phyloP scores from a whole-genome alignment of 257 asterid species.

The Primulina eburnea region DNA sequence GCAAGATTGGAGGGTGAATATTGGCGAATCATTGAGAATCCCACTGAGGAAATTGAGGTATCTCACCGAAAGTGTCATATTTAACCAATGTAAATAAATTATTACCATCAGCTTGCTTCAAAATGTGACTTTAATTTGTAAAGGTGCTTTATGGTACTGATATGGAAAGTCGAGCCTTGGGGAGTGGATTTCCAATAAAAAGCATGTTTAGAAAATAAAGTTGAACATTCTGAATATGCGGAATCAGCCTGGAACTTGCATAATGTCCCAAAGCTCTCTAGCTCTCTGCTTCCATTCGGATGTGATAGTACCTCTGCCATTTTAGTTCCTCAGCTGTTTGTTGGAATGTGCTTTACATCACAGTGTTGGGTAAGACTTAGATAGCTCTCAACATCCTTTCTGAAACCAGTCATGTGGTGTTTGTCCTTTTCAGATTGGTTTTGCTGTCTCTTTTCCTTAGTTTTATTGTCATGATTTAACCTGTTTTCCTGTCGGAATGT shows the following conservation, averaged over 20 bases:
- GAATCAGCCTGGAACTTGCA: conserved; percentile 83
- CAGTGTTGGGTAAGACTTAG: conserved; percentile 67
- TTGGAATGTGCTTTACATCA: conserved; percentile 91
- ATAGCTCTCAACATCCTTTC: conserved; percentile 2
- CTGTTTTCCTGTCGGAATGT: conserved; percentile 29
- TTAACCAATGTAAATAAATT: conserved; percentile 10
- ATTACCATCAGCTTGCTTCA: conserved; percentile 25
- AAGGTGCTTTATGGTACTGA: conserved; percentile 68
- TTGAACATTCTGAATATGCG: conserved; percentile 35
- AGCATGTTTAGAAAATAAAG: conserved; percentile 26
- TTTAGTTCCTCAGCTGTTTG: conserved; percentile 46
- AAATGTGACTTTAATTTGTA: conserved; percentile 26
- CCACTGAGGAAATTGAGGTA: conserved; percentile 83
- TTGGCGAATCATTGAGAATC: conserved; percentile 77
- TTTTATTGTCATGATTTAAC: no score
- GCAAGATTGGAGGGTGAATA: conserved; percentile 74
- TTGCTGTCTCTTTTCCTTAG: conserved; percentile 4
- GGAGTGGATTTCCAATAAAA: conserved; percentile 55
- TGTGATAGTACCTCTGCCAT: conserved; percentile 37
- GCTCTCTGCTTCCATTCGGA: conserved; percentile 74
- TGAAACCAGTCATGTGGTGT: background rate
- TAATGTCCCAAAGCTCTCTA: conserved; percentile 54
- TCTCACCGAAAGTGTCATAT: conserved; percentile 15
- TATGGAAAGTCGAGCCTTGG: conserved; percentile 31
- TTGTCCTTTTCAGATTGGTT: background rate